Conservation (phyloP, 1,284 basidiomycete genomes). For the Pseudozyma hubeiensis region DNA sequence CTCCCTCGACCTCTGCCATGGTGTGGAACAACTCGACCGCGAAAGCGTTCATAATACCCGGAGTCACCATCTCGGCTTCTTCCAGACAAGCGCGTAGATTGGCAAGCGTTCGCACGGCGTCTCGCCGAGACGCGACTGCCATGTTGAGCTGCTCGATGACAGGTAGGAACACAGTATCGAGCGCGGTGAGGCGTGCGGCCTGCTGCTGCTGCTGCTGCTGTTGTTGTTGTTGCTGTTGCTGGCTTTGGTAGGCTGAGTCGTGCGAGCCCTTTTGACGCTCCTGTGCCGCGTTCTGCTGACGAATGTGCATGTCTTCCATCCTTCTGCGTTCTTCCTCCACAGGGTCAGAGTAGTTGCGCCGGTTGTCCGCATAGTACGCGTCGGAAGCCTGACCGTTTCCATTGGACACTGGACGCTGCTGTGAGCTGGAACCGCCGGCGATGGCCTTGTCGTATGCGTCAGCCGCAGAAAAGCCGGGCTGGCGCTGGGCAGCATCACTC, state of each 20-base stretch:
- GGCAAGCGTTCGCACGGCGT: constrained; percentile 53
- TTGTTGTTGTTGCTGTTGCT: constrained; percentile 18
- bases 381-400: constrained; percentile 26
- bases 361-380: constrained; percentile 28
- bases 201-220: constrained; percentile 22
- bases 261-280: constrained; percentile 6
- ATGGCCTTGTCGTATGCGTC: constrained; percentile 49
- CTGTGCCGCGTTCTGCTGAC: constrained; percentile 3
- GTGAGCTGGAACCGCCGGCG: constrained; percentile 17
- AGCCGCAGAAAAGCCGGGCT: constrained; percentile 38
- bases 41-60: constrained; percentile 64
- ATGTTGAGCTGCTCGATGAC: constrained; percentile 61
- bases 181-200: constrained; percentile 45
- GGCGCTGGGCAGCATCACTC: constrained; percentile 12
- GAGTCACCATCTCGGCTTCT: constrained; percentile 59
- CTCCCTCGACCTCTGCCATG: constrained; percentile 56
- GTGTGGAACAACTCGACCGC: constrained; percentile 63
- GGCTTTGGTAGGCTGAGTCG: constrained; percentile 9
- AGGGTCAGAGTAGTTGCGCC: constrained; percentile 14
- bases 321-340: constrained; percentile 49
- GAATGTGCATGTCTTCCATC: constrained; percentile 48
- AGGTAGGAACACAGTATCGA: constrained; percentile 60
- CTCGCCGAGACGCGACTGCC: constrained; percentile 53
- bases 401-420: constrained; percentile 16
- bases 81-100: constrained; percentile 49